phyloP scores from a whole-genome alignment of 371 early-diverging fungal genomes.

The Haplosporangium sp. region DNA sequence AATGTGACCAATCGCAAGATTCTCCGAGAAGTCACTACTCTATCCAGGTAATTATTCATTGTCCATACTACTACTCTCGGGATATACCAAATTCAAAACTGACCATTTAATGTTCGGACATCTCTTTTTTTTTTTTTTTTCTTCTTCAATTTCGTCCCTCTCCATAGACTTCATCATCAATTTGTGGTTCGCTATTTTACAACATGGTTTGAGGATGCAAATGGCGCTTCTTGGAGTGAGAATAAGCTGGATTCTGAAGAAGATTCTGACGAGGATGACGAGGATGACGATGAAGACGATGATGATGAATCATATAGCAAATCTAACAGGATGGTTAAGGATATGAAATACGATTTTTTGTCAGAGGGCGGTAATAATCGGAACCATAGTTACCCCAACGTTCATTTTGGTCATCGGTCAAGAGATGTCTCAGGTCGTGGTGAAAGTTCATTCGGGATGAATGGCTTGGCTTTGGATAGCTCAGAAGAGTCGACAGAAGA shows the following conservation, averaged over 20 bases:
- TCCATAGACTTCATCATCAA: slow-evolving; percentile 83
- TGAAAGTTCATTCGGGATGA: slow-evolving; percentile 54
- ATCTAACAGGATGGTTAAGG: slow-evolving; percentile 54
- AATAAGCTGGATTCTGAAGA: slow-evolving; percentile 57
- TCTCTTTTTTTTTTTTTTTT: too few species aligned
- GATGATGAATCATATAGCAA: slow-evolving; percentile 52
- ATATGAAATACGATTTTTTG: slow-evolving; percentile 67
- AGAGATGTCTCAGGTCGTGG: slow-evolving; percentile 32
- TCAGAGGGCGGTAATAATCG: slow-evolving; percentile 58
- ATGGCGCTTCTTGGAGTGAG: slow-evolving; percentile 62
- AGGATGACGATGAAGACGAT: slow-evolving; percentile 56
- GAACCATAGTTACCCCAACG: slow-evolving; percentile 65
- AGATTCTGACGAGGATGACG: slow-evolving; percentile 55
- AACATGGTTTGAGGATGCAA: slow-evolving; percentile 90
- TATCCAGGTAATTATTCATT: slow-evolving; percentile 64
- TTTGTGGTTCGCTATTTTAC: slow-evolving; percentile 94
- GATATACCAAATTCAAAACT: neutral
- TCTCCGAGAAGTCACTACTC: slow-evolving; percentile 90
- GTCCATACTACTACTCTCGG: neutral
- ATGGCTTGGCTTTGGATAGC: slow-evolving; percentile 61
- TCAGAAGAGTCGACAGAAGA: slow-evolving; percentile 38
- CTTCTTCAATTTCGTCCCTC: neutral
- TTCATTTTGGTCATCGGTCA: slow-evolving; percentile 57
- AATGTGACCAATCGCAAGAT: slow-evolving; percentile 85
- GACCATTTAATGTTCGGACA: neutral